Evolutionary conservation across 352 stramenopile genomes (phyloP).

Genomic region (Globisporangium cystogenes): DNA sequence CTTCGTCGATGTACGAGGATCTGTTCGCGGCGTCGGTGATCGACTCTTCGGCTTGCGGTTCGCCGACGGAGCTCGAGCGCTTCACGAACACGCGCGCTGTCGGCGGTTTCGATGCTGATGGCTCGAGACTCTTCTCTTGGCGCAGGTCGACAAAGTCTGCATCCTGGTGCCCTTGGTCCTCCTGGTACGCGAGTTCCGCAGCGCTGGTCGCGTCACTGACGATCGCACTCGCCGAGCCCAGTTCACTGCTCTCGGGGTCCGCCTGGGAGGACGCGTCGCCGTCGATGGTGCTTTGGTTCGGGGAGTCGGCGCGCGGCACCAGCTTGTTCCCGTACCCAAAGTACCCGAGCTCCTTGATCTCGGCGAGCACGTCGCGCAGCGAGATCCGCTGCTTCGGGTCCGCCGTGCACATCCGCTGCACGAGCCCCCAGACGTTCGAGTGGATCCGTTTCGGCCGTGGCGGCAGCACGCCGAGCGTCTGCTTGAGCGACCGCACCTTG

Average conservation of each 20-base stretch:
- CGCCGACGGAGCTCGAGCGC: background rate
- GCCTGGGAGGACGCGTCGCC: background rate
- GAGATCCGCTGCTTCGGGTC: constrained; percentile 41
- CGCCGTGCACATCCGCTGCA: constrained; percentile 58
- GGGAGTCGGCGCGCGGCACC: constrained; percentile 10
- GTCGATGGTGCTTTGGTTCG: constrained; percentile 12
- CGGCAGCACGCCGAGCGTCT: constrained; percentile 39
- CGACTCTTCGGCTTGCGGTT: background rate
- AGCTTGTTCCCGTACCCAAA: constrained; percentile 15
- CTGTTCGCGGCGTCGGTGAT: background rate
- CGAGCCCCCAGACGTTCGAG: constrained; percentile 38
- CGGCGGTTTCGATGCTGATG: background rate
- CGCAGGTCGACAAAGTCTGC: constrained; percentile 4
- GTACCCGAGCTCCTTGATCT: constrained; percentile 46
- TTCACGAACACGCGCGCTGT: background rate
- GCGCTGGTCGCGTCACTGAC: background rate
- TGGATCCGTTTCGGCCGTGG: constrained; percentile 39
- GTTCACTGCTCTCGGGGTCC: background rate
- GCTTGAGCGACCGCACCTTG: constrained; percentile 51
- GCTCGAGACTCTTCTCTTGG: background rate
- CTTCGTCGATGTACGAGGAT: background rate
- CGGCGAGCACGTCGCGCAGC: constrained; percentile 36
- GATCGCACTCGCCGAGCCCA: background rate
- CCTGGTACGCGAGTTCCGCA: constrained; percentile 2
- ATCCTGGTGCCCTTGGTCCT: constrained; percentile 8